These are phyloP conservation scores for Cladosporium halotolerans DNA, from an alignment of 2,329 filamentous ascomycete genomes.

Conservation along the genomic window DNA sequence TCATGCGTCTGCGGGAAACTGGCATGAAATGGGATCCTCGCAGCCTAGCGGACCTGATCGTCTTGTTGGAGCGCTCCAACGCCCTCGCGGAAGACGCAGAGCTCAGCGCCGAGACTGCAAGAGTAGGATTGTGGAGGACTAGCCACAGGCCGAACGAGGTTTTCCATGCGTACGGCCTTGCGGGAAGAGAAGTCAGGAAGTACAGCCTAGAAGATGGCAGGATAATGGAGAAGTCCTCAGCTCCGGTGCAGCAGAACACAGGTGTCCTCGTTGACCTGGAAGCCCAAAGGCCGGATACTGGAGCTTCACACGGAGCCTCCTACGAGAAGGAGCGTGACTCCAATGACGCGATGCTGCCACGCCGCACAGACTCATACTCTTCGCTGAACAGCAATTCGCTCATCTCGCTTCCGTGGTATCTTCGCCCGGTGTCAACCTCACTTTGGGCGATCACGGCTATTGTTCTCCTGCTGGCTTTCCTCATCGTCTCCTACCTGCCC, in stretches of 20 bases:
- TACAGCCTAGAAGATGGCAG: slow-evolving; percentile 47
- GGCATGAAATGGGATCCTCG: slow-evolving; percentile 81
- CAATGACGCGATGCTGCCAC: slow-evolving; percentile 25
- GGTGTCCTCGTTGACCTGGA: slow-evolving; percentile 26
- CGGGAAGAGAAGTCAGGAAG: slow-evolving; percentile 45
- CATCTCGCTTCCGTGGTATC: slow-evolving; percentile 59
- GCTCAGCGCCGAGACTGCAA: slow-evolving; percentile 50
- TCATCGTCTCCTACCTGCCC: slow-evolving; percentile 69
- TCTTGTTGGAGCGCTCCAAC: slow-evolving; percentile 74
- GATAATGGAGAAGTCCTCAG: slow-evolving; percentile 37
- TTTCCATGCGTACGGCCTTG: slow-evolving; percentile 75
- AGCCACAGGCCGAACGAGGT: slow-evolving; percentile 58
- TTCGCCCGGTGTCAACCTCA: slow-evolving; percentile 61
- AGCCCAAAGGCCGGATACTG: slow-evolving; percentile 17
- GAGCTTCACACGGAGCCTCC: slow-evolving; percentile 37
- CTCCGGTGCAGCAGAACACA: background rate
- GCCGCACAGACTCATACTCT: slow-evolving; percentile 11
- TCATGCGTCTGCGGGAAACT: slow-evolving; percentile 52
- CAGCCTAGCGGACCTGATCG: slow-evolving; percentile 73
- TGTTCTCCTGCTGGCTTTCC: slow-evolving; percentile 60
- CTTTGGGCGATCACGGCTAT: slow-evolving; percentile 57
- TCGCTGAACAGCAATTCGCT: slow-evolving; percentile 6
- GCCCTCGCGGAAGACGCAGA: slow-evolving; percentile 65
- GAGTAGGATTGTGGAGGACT: slow-evolving; percentile 79
- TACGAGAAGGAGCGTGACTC: slow-evolving; percentile 46